Evolutionary conservation across 192 early-diverging fungal species (phyloP), one percentile per base, ranked within the genome.

Genomic region (Allomyces macrogynus): DNA sequence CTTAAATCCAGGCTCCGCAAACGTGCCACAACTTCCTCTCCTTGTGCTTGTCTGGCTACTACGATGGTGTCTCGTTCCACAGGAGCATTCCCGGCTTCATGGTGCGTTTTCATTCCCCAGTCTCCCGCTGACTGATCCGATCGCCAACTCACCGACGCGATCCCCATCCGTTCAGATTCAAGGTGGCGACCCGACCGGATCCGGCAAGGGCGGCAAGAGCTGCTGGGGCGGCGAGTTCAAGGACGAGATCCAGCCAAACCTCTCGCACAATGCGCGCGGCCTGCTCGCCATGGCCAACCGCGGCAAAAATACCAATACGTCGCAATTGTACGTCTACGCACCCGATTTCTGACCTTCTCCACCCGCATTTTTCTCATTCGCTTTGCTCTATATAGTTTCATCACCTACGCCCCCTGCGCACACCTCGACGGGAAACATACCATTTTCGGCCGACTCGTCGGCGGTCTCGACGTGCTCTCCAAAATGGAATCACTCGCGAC

Each of bases 231-330:
- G 78, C 24, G 78, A 78, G 25, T 90, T 90, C 63, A 73, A 74
- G 23, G 87, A 89, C 73, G 88, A 90, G 64, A 76, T 88, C 62
- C 71, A 70, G 57, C 49, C 49, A 7, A 85, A 80, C 62, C 68
- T 88, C 40, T 80, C 81, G 16, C 95, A 97, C 69, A 79, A 85
- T 23, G 82, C 74, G 23, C 80, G 90, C 23, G 95, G 94, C 8
- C 73, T 95, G 18, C 76, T 99, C 54, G 87, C 85, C 24, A 97
- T 99, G 94, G 95, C 95, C 3, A 99, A 99, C 74, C 81, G 82
- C 26, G 95, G 95, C 22, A 84, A 85, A 43, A 80, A 90, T 61
- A 97, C 94, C 23, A 99, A 99, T 70, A 75, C 77, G 12, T 92
- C 89, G 1, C 92, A 83, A 68, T 84, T 84, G 72, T 81, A 65